A percentile compares a stretch with the other conserved stretches of the same genome.
Conservation (phyloP, 805 yeast genomes). For the Metschnikowia lochheadii region DNA sequence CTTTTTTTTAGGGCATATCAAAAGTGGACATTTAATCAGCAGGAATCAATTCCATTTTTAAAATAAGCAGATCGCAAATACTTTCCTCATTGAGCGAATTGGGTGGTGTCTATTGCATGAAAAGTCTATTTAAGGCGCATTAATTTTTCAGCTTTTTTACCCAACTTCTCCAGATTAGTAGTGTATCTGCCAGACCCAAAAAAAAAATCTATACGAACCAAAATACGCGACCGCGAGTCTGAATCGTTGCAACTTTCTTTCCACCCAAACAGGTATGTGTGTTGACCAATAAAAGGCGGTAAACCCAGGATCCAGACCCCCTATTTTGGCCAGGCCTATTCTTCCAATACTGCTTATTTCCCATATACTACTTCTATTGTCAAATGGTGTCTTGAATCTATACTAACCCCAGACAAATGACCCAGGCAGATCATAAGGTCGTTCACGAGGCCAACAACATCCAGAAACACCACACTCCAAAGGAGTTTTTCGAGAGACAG, state of each 20-base stretch:
- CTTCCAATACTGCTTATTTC: background rate
- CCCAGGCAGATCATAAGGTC: conserved; percentile 36
- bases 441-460: conserved; percentile 62
- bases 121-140: background rate
- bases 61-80: no score
- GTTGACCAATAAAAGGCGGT: background rate
- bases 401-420: conserved; percentile 22
- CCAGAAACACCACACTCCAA: conserved; percentile 48
- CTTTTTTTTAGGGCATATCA: no score
- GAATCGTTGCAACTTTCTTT: conserved; percentile 3
- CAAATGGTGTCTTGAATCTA: background rate
- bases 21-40: no score
- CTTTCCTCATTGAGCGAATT: no score
- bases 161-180: conserved; percentile 10
- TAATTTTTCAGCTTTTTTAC: conserved; percentile 1
- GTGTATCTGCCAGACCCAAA: conserved; percentile 11
- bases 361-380: no score
- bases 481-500: conserved; percentile 52
- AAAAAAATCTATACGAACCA: conserved; percentile 5
- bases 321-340: background rate
- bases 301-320: no score
- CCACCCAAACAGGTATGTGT: conserved; percentile 3
- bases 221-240: conserved; percentile 2
- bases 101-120: background rate
- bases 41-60: no score